These are phyloP conservation scores for Pulveroboletus ravenelii DNA, from an alignment of 768 basidiomycete genomes.

Conservation along the genomic window DNA sequence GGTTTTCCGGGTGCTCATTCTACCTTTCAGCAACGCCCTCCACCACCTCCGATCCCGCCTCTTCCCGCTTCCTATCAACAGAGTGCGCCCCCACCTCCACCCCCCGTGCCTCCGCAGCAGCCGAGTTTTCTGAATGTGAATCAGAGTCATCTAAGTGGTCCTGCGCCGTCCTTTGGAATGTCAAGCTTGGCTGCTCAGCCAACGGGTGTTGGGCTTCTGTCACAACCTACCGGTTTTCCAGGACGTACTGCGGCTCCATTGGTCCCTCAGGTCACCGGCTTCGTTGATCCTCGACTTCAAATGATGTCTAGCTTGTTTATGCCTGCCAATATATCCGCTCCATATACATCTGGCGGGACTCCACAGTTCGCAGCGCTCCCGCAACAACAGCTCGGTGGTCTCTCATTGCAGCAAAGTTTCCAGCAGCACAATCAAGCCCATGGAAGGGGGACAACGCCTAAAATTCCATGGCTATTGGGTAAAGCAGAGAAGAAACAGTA, in stretches of 20 bases:
- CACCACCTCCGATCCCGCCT: constrained; percentile 59
- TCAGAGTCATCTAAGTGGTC: constrained; percentile 41
- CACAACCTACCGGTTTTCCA: constrained; percentile 44
- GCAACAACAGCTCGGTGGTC: constrained; percentile 49
- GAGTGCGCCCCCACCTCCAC: constrained; percentile 37
- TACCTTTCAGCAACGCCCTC: constrained; percentile 33
- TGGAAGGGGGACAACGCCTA: constrained; percentile 58
- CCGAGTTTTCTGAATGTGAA: constrained; percentile 54
- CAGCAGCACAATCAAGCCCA: constrained; percentile 80
- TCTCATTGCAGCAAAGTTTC: constrained; percentile 77
- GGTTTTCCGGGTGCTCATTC: constrained; percentile 34
- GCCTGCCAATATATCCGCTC: constrained; percentile 63
- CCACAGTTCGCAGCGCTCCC: constrained; percentile 58
- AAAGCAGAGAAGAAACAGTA: constrained; percentile 95
- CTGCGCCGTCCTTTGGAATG: constrained; percentile 7
- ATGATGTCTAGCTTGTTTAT: constrained; percentile 93
- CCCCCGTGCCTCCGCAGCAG: constrained; percentile 32
- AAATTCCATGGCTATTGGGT: constrained; percentile 80
- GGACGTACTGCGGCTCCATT: constrained; percentile 43
- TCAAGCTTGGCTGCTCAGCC: constrained; percentile 18
- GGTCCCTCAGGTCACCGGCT: constrained; percentile 74
- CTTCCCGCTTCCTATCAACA: constrained; percentile 60
- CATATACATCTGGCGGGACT: constrained; percentile 52
- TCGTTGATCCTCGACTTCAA: constrained; percentile 74
- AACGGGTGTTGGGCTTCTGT: constrained; percentile 22